Evolutionary conservation across 345 rosid species (phyloP).

Genomic region (Rubroshorea leprosula): DNA sequence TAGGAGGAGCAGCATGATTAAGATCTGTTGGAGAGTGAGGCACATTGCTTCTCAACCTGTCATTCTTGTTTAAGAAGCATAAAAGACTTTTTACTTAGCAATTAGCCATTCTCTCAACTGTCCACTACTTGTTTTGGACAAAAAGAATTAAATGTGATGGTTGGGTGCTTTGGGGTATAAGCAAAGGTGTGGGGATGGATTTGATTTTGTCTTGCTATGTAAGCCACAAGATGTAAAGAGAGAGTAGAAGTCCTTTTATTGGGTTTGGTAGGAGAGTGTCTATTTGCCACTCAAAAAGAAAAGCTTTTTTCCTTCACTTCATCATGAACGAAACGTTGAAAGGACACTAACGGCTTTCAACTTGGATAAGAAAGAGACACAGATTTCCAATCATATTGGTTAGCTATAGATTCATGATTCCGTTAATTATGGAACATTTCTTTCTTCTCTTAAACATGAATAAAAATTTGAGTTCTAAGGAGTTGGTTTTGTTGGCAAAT

Average conservation of each 20-base stretch:
- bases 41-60: constrained; percentile 21
- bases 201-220: constrained; percentile 49
- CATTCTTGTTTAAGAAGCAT: constrained; percentile 66
- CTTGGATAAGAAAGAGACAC: too few relatives aligned
- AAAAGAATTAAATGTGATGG: constrained; percentile 33
- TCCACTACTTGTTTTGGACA: not conserved
- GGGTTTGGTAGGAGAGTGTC: constrained; percentile 43
- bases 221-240: constrained; percentile 35
- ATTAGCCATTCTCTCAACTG: not conserved
- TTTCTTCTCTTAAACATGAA: too few relatives aligned
- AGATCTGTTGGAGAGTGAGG: constrained; percentile 36
- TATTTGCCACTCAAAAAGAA: constrained; percentile 26
- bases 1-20: constrained; percentile 36
- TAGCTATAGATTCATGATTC: too few relatives aligned
- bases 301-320: constrained; percentile 4
- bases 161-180: constrained; percentile 82
- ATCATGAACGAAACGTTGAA: constrained; percentile 45
- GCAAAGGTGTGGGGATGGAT: constrained; percentile 52
- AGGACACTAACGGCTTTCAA: constrained; percentile 29
- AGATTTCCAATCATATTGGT: too few relatives aligned
- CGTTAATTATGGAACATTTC: too few relatives aligned
- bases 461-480: too few relatives aligned
- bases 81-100: constrained; percentile 14
- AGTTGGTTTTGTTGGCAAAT: too few relatives aligned
- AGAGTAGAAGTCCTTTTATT: constrained; percentile 17